These are phyloP conservation scores for Elsinoe australis DNA, from an alignment of 2,329 filamentous ascomycete species.

Conservation along the genomic window DNA sequence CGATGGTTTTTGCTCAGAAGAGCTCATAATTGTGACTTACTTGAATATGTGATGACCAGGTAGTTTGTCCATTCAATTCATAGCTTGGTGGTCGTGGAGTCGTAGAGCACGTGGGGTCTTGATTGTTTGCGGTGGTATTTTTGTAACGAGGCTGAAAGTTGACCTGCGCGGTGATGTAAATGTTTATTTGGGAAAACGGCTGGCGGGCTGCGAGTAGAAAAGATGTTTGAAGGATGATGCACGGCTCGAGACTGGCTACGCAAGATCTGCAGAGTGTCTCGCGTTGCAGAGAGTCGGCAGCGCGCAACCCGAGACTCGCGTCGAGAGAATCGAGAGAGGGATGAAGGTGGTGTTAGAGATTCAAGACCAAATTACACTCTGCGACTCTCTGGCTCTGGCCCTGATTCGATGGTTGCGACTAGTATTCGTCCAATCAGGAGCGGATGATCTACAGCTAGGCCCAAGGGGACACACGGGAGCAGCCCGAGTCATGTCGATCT, in stretches of 20 bases:
- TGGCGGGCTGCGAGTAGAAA: constrained; percentile 9
- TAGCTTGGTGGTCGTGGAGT: neutral
- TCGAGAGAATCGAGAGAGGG: neutral
- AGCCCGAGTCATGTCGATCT: neutral
- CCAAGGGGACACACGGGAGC: neutral
- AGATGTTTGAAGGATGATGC: neutral
- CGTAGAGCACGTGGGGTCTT: constrained; percentile 1
- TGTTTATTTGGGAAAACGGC: constrained; percentile 14
- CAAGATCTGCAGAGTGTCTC: constrained; percentile 8
- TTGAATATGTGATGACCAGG: neutral
- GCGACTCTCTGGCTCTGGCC: constrained; percentile 6
- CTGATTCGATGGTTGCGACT: constrained; percentile 3
- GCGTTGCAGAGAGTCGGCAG: constrained; percentile 2
- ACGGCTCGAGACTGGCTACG: neutral
- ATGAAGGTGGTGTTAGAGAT: neutral
- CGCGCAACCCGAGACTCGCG: constrained; percentile 4
- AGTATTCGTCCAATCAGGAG: constrained; percentile 1
- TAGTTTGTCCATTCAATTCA: neutral
- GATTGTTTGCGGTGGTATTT: constrained; percentile 9
- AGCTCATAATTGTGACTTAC: constrained; percentile 9
- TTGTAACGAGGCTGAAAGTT: constrained; percentile 14
- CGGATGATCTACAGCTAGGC: neutral
- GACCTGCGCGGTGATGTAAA: constrained; percentile 15
- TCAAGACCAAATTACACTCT: constrained; percentile 13
- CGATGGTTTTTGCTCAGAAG: constrained; percentile 41